A percentile compares a stretch with the other conserved stretches of the same genome.
Conservation (phyloP, 495 filamentous ascomycete genomes). For the Lophiotrema nucula region DNA sequence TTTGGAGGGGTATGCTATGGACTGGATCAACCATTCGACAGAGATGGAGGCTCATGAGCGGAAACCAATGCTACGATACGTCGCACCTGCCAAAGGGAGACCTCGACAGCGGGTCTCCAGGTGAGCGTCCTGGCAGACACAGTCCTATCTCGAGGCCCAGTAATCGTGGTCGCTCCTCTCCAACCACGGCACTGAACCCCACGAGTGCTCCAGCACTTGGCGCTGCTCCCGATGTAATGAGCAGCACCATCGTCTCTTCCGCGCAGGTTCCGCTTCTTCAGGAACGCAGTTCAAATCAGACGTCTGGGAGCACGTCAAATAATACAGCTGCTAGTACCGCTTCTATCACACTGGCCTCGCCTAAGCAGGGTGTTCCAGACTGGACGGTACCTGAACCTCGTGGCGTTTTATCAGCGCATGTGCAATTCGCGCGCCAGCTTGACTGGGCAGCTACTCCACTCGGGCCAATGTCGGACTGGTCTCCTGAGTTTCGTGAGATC, state of each 20-base stretch:
- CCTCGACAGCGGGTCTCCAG: background rate
- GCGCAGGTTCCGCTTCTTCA: background rate
- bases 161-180: background rate
- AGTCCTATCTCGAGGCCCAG: too few species aligned
- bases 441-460: constrained; percentile 30
- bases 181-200: background rate
- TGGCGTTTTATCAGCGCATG: constrained; percentile 27
- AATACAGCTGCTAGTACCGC: background rate
- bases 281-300: background rate
- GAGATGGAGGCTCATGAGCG: constrained; percentile 45
- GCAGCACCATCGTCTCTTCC: constrained; percentile 3
- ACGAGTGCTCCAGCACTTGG: background rate
- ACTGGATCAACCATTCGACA: constrained; percentile 41
- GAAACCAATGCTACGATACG: constrained; percentile 33
- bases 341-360: constrained; percentile 15
- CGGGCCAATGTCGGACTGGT: constrained; percentile 26
- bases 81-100: constrained; percentile 8
- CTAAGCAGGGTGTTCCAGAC: constrained; percentile 36
- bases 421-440: constrained; percentile 38
- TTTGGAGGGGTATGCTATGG: constrained; percentile 41
- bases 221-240: background rate
- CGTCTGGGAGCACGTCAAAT: background rate
- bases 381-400: constrained; percentile 31
- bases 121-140: background rate
- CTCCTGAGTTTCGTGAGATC: constrained; percentile 19